Base-by-base conservation (phyloP, 495 filamentous ascomycete genomes). In the Parmelia sp. region DNA sequence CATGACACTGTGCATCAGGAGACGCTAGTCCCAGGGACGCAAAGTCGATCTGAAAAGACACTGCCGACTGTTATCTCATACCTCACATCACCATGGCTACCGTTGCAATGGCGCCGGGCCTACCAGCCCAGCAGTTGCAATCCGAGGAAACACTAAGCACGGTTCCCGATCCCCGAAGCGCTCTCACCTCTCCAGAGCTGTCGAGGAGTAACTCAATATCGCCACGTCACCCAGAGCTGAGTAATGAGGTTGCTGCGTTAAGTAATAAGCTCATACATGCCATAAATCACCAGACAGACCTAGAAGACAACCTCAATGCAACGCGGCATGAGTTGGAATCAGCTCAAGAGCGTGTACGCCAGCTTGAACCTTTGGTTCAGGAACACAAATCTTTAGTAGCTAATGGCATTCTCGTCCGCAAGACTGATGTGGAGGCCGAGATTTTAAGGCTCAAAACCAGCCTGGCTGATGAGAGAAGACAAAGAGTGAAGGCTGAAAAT, bases 241-340 rank as follows among this genome's bases (percentile, higher is more conserved):
- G 88, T 72, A 84, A 87, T 61, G 94, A 98, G 74, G 92, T 97
- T 17, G 88, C 94, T 35, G 83, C 90, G 5, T 79, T 98, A 29
- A 97, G 91, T 74, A 92, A 91, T 57, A 98, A 98, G 75, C 82
- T 98, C 60, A 91, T 98, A 64, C 92, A 91, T 69, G 92, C 94
- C 60, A 97, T 98, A 75, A 98, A 98, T 72, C 90, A 94, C 71
- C 95, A 97, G 77, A 97, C 94, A 7, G 89, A 80, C 36, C 79
- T 98, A 35, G 94, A 98, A 71, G 94, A 98, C 71, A 89, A 84
- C 37, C 80, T 98, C 56, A 87, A 89, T 59, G 86, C 82, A 31
- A 90, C 93, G 31, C 84, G 90, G 23, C 86, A 93, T 72, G 91
- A 96, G 70, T 72, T 98, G 59, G 91, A 96, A 58, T 71, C 81